Evolutionary conservation across 257 asterid genomes (phyloP).

Genomic region (Rhazya stricta): DNA sequence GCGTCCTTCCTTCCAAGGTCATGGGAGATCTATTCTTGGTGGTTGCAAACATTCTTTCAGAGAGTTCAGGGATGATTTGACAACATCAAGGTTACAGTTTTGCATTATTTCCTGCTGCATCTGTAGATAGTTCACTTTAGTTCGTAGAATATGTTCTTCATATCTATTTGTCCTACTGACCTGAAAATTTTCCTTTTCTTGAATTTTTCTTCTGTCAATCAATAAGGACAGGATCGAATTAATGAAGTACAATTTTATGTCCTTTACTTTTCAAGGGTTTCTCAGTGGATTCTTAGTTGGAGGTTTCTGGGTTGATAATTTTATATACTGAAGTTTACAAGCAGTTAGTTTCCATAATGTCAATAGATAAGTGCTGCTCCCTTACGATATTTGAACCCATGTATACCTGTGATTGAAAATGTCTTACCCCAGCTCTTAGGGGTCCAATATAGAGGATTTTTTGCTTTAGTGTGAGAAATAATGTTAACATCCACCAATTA

Average conservation of each 20-base stretch:
- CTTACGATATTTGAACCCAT: neutral
- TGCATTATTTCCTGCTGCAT: constrained; percentile 12
- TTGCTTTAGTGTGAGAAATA: neutral
- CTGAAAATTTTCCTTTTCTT: too few relatives aligned
- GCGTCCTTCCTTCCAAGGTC: constrained; percentile 69
- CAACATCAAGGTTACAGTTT: constrained; percentile 59
- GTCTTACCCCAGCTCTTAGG: neutral
- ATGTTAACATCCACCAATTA: neutral
- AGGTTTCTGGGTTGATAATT: neutral
- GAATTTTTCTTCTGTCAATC: too few relatives aligned
- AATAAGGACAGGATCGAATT: too few relatives aligned
- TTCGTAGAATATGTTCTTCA: neutral
- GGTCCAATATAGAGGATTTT: neutral
- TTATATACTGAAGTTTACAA: neutral
- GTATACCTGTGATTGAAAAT: neutral
- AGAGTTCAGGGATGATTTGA: constrained; percentile 50
- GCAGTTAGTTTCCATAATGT: neutral
- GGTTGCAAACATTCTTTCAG: constrained; percentile 49
- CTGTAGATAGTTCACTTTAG: neutral
- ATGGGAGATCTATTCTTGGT: constrained; percentile 88
- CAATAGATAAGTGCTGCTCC: neutral
- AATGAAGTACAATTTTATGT: neutral
- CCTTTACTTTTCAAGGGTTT: neutral
- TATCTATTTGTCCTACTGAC: neutral
- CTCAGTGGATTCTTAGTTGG: neutral